Evolutionary conservation across 2,329 filamentous ascomycete species (phyloP).

Genomic region (Ophiocordyceps camponoti-rufipedis): DNA sequence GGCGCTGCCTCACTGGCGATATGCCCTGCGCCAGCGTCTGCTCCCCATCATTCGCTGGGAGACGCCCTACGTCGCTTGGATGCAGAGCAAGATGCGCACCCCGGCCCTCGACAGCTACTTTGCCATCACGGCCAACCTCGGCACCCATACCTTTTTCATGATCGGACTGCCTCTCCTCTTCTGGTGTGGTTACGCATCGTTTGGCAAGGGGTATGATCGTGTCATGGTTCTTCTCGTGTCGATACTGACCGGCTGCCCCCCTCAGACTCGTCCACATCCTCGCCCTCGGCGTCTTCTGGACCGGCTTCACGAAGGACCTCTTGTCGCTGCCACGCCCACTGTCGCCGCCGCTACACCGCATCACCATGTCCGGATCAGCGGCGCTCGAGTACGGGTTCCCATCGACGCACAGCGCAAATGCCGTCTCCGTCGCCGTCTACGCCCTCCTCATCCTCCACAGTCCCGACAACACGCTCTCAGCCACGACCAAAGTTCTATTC

Average conservation of each 20-base stretch:
- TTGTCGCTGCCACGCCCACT: constrained; percentile 81
- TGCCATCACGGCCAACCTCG: constrained; percentile 86
- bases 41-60: constrained; percentile 86
- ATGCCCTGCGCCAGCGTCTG: constrained; percentile 59
- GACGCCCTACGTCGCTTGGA: constrained; percentile 77
- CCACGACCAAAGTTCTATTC: constrained; percentile 40
- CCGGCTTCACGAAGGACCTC: constrained; percentile 87
- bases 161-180: constrained; percentile 83
- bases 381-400: constrained; percentile 95
- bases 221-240: not conserved
- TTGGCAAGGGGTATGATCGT: constrained; percentile 64
- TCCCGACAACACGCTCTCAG: constrained; percentile 41
- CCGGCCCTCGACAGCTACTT: constrained; percentile 90
- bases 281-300: constrained; percentile 66
- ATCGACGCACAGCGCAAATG: constrained; percentile 92
- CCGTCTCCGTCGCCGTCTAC: constrained; percentile 83
- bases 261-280: constrained; percentile 53
- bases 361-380: constrained; percentile 93
- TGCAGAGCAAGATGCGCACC: constrained; percentile 66
- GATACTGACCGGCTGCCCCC: not conserved
- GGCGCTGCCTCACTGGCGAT: constrained; percentile 76
- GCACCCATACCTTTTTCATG: constrained; percentile 99
- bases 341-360: constrained; percentile 79
- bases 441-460: constrained; percentile 52
- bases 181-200: constrained; percentile 77